A percentile compares a stretch with the other conserved stretches of the same genome.
Evolutionary conservation across 805 yeast genomes (phyloP).

Genomic region (Millerozyma miso): DNA sequence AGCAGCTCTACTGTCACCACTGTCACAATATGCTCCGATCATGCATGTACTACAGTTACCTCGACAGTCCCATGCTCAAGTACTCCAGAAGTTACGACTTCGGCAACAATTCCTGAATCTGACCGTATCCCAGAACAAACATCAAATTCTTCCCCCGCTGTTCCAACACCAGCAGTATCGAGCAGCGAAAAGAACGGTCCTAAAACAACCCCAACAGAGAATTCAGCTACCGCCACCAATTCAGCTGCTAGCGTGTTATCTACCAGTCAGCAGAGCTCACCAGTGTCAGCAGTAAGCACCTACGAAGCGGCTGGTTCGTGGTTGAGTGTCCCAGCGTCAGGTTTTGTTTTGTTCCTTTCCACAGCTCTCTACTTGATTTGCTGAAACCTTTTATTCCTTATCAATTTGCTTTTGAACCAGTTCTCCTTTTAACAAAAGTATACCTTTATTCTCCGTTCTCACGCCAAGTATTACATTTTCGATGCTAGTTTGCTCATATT

Average conservation of each 20-base stretch:
- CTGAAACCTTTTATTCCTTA: no score
- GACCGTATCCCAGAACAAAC: neutral
- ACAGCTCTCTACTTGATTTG: no score
- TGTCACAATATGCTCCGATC: neutral
- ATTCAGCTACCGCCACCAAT: neutral
- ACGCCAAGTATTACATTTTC: no score
- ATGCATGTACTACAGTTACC: neutral
- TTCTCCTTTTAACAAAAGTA: no score
- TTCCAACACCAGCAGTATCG: neutral
- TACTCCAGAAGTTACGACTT: neutral
- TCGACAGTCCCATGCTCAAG: neutral
- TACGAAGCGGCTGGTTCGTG: neutral
- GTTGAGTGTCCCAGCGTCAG: neutral
- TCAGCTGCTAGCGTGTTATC: neutral
- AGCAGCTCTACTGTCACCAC: neutral
- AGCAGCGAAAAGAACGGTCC: neutral
- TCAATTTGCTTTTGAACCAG: no score
- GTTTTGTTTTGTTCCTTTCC: neutral
- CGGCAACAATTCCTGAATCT: neutral
- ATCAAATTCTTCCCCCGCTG: neutral
- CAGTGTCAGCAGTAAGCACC: neutral
- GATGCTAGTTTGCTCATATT: no score
- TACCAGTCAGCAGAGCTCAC: neutral
- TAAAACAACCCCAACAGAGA: neutral
- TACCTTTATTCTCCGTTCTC: no score